Conservation (phyloP, 441 rosid genomes). For the Jatropha podagrica region DNA sequence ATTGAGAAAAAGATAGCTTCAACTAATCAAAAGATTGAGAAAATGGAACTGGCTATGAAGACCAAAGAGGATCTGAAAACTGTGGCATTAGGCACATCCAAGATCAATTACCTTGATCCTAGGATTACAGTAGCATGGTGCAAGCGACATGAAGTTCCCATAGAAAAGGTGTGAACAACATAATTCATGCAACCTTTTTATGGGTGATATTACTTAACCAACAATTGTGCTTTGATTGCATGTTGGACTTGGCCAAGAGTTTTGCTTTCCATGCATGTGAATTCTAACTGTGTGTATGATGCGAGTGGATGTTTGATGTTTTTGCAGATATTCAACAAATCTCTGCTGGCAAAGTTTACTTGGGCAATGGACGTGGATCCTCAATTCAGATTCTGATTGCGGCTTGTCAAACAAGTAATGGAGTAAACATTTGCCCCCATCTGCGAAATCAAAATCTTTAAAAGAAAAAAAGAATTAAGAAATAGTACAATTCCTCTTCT, state of each 20-base stretch:
- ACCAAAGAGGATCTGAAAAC: slow-evolving; percentile 94
- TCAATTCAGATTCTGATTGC: slow-evolving; percentile 83
- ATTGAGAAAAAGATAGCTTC: slow-evolving; percentile 73
- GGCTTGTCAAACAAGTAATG: slow-evolving; percentile 7
- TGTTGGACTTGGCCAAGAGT: background rate
- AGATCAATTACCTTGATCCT: slow-evolving; percentile 97
- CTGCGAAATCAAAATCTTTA: background rate
- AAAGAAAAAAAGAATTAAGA: background rate
- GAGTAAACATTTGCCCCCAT: background rate
- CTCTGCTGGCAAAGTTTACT: slow-evolving; percentile 90
- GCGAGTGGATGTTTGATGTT: background rate
- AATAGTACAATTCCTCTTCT: slow-evolving; percentile 1
- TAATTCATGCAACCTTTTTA: background rate
- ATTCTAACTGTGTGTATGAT: background rate
- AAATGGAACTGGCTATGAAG: slow-evolving; percentile 79
- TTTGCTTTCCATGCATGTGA: background rate
- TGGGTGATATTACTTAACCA: slow-evolving; percentile 2
- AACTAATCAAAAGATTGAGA: slow-evolving; percentile 71
- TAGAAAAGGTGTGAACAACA: slow-evolving; percentile 86
- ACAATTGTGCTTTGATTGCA: background rate
- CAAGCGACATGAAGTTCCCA: slow-evolving; percentile 96
- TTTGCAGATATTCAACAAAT: slow-evolving; percentile 92
- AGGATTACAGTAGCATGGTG: slow-evolving; percentile 99
- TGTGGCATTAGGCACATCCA: slow-evolving; percentile 95
- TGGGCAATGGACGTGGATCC: slow-evolving; percentile 99